These are phyloP conservation scores for Lyophyllum atratum DNA, from an alignment of 768 basidiomycete species.

Conservation along the genomic window DNA sequence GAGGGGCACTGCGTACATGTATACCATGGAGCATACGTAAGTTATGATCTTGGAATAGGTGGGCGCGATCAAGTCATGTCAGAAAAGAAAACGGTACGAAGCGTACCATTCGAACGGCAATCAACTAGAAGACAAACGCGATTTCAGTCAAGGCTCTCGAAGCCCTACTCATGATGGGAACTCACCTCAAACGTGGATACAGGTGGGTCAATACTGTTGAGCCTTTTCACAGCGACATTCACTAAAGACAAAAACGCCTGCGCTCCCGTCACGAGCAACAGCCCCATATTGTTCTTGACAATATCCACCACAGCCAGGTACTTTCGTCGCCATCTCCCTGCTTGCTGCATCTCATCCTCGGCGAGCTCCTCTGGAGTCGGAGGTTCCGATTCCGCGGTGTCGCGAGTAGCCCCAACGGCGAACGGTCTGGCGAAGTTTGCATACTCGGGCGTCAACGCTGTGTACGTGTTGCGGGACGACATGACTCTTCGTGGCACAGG, in stretches of 20 bases:
- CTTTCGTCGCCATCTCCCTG: conserved; percentile 7
- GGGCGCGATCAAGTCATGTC: not conserved
- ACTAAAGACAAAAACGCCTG: conserved; percentile 64
- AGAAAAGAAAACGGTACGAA: not conserved
- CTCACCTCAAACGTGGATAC: conserved; percentile 57
- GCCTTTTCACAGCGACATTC: conserved; percentile 63
- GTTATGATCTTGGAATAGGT: conserved; percentile 46
- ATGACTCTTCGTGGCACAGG: too few relatives aligned
- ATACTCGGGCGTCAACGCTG: conserved; percentile 20
- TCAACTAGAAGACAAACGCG: conserved; percentile 37
- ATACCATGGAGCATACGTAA: conserved; percentile 48
- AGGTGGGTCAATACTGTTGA: conserved; percentile 58
- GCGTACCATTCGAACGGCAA: conserved; percentile 60
- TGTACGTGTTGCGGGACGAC: conserved; percentile 17
- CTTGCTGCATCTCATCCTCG: not conserved
- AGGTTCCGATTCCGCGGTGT: conserved; percentile 5
- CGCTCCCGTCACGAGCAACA: conserved; percentile 58
- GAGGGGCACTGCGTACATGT: conserved; percentile 41
- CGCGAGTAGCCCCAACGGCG: not conserved
- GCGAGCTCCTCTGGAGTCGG: conserved; percentile 3
- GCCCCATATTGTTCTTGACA: conserved; percentile 48
- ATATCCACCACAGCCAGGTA: not conserved
- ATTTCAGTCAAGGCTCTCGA: conserved; percentile 1
- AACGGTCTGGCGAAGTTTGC: conserved; percentile 13
- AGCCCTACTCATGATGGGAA: not conserved